A percentile compares a stretch with the other conserved stretches of the same genome.
Evolutionary conservation across 768 basidiomycete species (phyloP).

Genomic region (Kwoniella sp.): DNA sequence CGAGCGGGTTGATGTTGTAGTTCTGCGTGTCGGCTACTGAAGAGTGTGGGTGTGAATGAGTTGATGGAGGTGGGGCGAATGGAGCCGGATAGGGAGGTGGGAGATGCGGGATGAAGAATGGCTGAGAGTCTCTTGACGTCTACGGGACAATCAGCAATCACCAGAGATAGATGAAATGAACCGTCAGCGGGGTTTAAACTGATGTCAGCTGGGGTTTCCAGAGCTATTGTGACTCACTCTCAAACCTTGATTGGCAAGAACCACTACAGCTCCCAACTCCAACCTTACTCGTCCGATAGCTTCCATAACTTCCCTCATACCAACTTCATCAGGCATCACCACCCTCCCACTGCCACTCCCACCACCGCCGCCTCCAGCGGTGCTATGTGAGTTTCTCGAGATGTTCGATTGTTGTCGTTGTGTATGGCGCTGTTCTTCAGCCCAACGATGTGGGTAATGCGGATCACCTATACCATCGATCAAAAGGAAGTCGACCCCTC

Average conservation of each 20-base stretch:
- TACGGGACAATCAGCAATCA: background rate
- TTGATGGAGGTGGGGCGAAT: slow-evolving; percentile 1
- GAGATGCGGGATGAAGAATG: slow-evolving; percentile 38
- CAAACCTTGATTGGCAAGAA: slow-evolving; percentile 36
- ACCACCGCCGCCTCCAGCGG: background rate
- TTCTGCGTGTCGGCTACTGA: slow-evolving; percentile 2
- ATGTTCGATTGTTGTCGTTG: background rate
- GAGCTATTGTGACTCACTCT: too few species aligned
- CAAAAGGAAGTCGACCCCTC: slow-evolving; percentile 27
- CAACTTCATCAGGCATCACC: slow-evolving; percentile 33
- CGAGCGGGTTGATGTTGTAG: background rate
- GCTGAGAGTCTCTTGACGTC: slow-evolving; percentile 27
- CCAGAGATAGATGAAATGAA: too few species aligned
- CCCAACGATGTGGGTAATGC: slow-evolving; percentile 39
- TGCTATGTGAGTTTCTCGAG: too few species aligned
- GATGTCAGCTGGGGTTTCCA: too few species aligned
- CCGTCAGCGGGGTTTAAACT: too few species aligned
- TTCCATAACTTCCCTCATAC: slow-evolving; percentile 39
- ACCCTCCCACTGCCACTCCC: background rate
- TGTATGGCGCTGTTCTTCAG: slow-evolving; percentile 33
- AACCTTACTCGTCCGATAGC: slow-evolving; percentile 37
- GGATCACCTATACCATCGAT: slow-evolving; percentile 43
- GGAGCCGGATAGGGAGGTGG: slow-evolving; percentile 38
- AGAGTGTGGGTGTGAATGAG: background rate
- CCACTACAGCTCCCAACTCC: slow-evolving; percentile 36